Percentiles rank a stretch among this genome's conserved stretches.
phyloP scores from a whole-genome alignment of 345 rosid genomes.

The Euphorbia pulcherrima region DNA sequence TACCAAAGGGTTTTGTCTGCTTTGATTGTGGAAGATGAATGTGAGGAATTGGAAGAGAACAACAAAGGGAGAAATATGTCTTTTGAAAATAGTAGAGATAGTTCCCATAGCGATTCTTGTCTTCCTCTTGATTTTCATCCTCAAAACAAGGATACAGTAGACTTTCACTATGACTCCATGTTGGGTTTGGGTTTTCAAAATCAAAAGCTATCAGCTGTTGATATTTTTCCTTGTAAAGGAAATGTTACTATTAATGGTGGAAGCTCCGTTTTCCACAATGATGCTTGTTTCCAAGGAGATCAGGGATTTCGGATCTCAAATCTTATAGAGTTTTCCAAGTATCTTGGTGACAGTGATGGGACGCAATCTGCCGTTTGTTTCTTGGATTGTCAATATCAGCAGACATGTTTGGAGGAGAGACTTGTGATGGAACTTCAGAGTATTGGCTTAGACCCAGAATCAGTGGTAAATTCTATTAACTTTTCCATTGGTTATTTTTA shows the following conservation, averaged over 20 bases:
- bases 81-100: constrained; percentile 25
- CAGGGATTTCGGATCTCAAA: constrained; percentile 21
- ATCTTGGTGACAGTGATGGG: constrained; percentile 21
- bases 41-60: constrained; percentile 34
- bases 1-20: constrained; percentile 58
- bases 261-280: constrained; percentile 15
- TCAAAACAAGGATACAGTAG: constrained; percentile 27
- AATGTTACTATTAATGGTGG: constrained; percentile 9
- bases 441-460: constrained; percentile 42
- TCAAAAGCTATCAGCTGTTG: constrained; percentile 24
- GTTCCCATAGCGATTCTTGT: constrained; percentile 17
- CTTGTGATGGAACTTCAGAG: constrained; percentile 50
- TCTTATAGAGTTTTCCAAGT: constrained; percentile 12
- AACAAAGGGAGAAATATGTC: constrained; percentile 27
- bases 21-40: constrained; percentile 48
- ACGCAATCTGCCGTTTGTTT: constrained; percentile 19
- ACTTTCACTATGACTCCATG: constrained; percentile 27
- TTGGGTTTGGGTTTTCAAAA: constrained; percentile 26
- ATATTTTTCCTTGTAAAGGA: constrained; percentile 31
- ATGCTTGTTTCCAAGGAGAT: constrained; percentile 24
- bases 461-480: constrained; percentile 36
- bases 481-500: background rate
- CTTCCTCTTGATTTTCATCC: constrained; percentile 21
- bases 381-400: constrained; percentile 35
- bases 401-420: constrained; percentile 36